phyloP scores from a whole-genome alignment of 768 basidiomycete species.

The Phallus indusiatus region DNA sequence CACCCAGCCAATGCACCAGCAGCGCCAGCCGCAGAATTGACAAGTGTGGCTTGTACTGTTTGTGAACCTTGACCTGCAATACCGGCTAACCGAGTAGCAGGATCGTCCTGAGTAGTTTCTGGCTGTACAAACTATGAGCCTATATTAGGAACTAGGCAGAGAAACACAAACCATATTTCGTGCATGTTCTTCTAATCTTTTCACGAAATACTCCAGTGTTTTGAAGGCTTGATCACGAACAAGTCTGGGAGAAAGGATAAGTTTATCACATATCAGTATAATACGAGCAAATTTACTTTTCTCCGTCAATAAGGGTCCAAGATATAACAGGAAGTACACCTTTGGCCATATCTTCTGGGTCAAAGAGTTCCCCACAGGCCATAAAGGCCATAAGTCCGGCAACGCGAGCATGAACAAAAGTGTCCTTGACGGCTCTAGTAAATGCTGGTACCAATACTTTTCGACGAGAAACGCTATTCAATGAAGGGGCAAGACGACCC shows the following conservation, averaged over 20 bases:
- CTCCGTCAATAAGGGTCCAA: slow-evolving; percentile 76
- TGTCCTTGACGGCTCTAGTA: slow-evolving; percentile 77
- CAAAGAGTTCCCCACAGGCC: slow-evolving; percentile 88
- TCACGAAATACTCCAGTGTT: slow-evolving; percentile 80
- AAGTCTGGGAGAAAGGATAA: slow-evolving; percentile 37
- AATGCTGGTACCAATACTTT: slow-evolving; percentile 98
- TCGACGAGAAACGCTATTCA: slow-evolving; percentile 83
- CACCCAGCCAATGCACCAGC: slow-evolving; percentile 90
- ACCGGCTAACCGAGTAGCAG: slow-evolving; percentile 13
- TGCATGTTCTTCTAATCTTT: slow-evolving; percentile 71
- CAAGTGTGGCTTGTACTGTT: slow-evolving; percentile 39
- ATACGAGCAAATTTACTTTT: slow-evolving; percentile 54
- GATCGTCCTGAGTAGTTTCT: slow-evolving; percentile 34
- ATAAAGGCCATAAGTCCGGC: slow-evolving; percentile 94
- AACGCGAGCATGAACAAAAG: slow-evolving; percentile 86
- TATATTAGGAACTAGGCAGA: neutral
- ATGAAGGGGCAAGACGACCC: slow-evolving; percentile 75
- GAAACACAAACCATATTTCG: slow-evolving; percentile 60
- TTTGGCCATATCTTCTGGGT: slow-evolving; percentile 75
- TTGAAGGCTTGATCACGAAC: slow-evolving; percentile 97
- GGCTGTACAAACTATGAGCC: slow-evolving; percentile 31
- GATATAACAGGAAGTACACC: slow-evolving; percentile 86
- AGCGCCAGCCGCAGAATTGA: slow-evolving; percentile 82
- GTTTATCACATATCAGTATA: neutral
- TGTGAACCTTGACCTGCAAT: slow-evolving; percentile 14